Conservation (phyloP, 306 rosid genomes). For the Purshia tridentata region DNA sequence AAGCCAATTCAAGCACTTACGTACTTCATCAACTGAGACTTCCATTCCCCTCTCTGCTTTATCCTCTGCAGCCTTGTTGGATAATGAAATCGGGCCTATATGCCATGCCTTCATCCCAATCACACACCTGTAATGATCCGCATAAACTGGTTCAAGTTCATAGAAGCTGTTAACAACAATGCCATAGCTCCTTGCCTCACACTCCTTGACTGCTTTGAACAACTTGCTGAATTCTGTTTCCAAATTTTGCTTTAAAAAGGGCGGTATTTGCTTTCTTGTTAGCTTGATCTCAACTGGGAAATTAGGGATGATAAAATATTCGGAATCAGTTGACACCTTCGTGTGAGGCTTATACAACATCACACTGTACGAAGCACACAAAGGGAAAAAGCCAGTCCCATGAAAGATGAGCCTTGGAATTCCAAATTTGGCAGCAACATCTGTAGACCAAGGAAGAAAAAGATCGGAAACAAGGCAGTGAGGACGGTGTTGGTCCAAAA, state of each 20-base stretch:
- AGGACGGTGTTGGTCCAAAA: slow-evolving; percentile 1
- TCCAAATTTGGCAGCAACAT: slow-evolving; percentile 19
- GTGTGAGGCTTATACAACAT: slow-evolving; percentile 24
- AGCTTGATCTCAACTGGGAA: slow-evolving; percentile 41
- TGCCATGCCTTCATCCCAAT: slow-evolving; percentile 38
- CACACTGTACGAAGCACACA: slow-evolving; percentile 7
- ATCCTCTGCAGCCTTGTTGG: slow-evolving; percentile 32
- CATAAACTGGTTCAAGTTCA: slow-evolving; percentile 18
- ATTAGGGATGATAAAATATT: slow-evolving; percentile 34
- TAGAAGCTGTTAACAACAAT: slow-evolving; percentile 6
- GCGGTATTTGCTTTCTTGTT: slow-evolving; percentile 23
- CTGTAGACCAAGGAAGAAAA: slow-evolving; percentile 25
- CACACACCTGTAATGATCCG: slow-evolving; percentile 7
- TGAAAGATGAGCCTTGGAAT: slow-evolving; percentile 31
- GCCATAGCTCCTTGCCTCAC: slow-evolving; percentile 6
- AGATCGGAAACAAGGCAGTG: slow-evolving; percentile 16
- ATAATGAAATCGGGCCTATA: slow-evolving; percentile 51
- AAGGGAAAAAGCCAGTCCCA: slow-evolving; percentile 23
- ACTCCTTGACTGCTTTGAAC: background rate
- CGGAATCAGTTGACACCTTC: slow-evolving; percentile 39
- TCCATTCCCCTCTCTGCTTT: slow-evolving; percentile 41
- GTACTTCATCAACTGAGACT: slow-evolving; percentile 29
- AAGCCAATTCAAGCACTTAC: slow-evolving; percentile 29
- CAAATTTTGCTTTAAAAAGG: background rate
- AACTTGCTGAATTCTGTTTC: background rate